Evolutionary conservation across 2,329 filamentous ascomycete genomes (phyloP).

Genomic region (Chaetoscypha palmicola): DNA sequence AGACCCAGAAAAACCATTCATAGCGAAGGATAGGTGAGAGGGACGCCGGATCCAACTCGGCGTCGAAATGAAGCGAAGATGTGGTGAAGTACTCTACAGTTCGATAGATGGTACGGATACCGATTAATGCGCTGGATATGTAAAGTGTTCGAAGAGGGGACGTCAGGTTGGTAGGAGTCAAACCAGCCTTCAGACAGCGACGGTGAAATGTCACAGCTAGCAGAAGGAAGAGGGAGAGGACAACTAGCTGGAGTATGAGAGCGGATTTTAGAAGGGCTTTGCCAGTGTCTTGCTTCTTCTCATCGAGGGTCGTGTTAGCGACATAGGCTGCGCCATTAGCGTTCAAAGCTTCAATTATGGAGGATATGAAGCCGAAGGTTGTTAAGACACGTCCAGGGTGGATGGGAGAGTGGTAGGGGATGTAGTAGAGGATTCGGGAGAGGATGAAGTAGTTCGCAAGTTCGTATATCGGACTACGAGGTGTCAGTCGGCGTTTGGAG

Average conservation of each 20-base stretch:
- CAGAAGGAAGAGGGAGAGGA: constrained; percentile 42
- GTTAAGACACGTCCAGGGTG: constrained; percentile 39
- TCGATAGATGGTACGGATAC: constrained; percentile 49
- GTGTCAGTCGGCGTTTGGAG: constrained; percentile 16
- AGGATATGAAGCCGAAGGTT: constrained; percentile 41
- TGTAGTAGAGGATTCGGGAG: constrained; percentile 52
- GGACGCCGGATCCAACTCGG: constrained; percentile 23
- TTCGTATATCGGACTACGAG: constrained; percentile 48
- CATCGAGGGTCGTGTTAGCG: constrained; percentile 38
- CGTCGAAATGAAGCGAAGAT: constrained; percentile 34
- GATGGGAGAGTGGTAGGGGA: constrained; percentile 50
- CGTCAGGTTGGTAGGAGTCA: constrained; percentile 21
- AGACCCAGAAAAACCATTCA: constrained; percentile 54
- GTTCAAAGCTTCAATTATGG: constrained; percentile 42
- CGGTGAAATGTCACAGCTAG: constrained; percentile 44
- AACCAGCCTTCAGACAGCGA: constrained; percentile 34
- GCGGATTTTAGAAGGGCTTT: constrained; percentile 43
- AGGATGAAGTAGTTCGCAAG: constrained; percentile 56
- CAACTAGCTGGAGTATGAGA: constrained; percentile 47
- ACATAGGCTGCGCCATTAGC: constrained; percentile 42
- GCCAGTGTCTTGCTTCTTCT: constrained; percentile 35
- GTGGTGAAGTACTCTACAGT: constrained; percentile 52
- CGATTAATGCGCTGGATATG: constrained; percentile 41
- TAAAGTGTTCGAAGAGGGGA: constrained; percentile 43
- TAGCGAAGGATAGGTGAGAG: constrained; percentile 44